Base-by-base conservation (phyloP, 2,329 filamentous ascomycete species). In the Pochonia chlamydosporia region DNA sequence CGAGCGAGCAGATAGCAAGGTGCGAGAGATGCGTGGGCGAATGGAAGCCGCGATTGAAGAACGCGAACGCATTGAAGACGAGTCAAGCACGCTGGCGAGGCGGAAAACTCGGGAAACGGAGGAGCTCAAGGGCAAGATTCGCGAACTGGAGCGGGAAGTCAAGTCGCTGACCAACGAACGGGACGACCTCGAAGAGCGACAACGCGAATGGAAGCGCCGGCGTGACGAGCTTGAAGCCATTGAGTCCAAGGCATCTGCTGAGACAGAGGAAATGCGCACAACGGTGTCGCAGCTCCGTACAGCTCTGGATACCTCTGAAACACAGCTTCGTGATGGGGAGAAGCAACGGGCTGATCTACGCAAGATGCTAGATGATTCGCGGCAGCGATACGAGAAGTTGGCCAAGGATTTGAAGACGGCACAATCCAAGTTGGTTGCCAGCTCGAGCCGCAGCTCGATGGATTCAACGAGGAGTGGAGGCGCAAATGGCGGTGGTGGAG, bases 41-140 rank as follows among this genome's bases (percentile, higher is more conserved):
- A 85, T 97, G 76, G 92, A 97, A 59, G 76, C 87, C 1, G 91
- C 91, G 0, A 78, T 95, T n/a, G 91, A 96, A 63, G 93, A 99
- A 65, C 82, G 93, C 16, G 93, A 99, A 63, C 82, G 89, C 3
- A 84, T 90, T 2, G 92, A 99, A 66, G 91, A 97, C 52, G 91
- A 97, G 67, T 84, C 89, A 3, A 89, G 82, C 58, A 86, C 83
- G 0, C 76, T 87, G 42, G 87, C 85, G 11, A 79, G 92, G 44
- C 80, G 87, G 37, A 84, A 85, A 51, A 81, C 87, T 6, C 78
- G 91, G 41, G 93, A 97, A 70, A 75, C 89, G 3, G 93, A 97
- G 63, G 92, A 97, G 56, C 72, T 96, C 33, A 89, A 85, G 64
- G 75, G 76, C 43, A 87, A 84, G 65, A 75, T 91, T 10, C 82